A percentile compares a stretch with the other conserved stretches of the same genome.
phyloP scores from a whole-genome alignment of 495 filamentous ascomycete genomes.

The Trichoderma gamsii region DNA sequence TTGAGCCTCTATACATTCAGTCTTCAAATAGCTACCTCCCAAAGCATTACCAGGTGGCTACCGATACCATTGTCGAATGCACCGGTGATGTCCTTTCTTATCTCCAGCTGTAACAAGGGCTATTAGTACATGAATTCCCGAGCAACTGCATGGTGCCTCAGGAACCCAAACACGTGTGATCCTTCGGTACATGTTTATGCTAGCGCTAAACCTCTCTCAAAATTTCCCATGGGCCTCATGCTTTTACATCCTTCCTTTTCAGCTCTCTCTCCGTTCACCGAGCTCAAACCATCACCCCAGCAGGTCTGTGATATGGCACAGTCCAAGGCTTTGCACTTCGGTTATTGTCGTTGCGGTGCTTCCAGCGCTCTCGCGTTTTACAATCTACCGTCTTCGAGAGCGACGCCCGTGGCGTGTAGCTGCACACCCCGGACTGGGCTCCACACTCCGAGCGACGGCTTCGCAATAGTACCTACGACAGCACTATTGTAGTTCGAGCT shows the following conservation, averaged over 20 bases:
- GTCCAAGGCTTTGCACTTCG: neutral
- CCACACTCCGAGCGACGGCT: neutral
- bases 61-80: too few species aligned
- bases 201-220: too few species aligned
- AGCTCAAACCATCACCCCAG: neutral
- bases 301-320: neutral
- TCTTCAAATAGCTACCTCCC: too few species aligned
- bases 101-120: too few species aligned
- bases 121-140: too few species aligned
- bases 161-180: too few species aligned
- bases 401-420: neutral
- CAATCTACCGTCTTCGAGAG: neutral
- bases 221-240: too few species aligned
- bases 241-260: neutral
- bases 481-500: neutral
- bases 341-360: neutral
- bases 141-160: too few species aligned
- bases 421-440: neutral
- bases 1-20: too few species aligned
- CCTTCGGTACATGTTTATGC: too few species aligned
- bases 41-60: too few species aligned
- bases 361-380: neutral
- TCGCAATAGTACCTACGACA: neutral
- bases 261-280: neutral
- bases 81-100: too few species aligned